Percentiles rank a stretch among this genome's conserved stretches.
Conservation (phyloP, 73 alveolate genomes). For the Blepharisma japonicum region DNA sequence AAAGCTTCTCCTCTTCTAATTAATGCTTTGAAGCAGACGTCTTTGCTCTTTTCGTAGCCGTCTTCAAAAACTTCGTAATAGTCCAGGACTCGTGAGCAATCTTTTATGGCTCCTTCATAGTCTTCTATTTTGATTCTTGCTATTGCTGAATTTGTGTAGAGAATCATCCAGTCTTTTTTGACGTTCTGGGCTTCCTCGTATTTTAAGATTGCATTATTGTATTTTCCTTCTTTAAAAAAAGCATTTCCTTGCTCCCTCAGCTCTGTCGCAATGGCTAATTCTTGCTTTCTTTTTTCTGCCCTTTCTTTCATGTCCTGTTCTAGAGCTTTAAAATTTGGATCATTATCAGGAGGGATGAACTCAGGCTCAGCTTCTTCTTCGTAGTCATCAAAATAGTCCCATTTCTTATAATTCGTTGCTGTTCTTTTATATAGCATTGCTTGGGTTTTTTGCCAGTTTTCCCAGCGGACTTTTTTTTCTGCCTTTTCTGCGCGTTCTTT, state of each 20-base stretch:
- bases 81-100: conserved; percentile 89
- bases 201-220: conserved; percentile 84
- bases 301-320: conserved; percentile 94
- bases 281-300: conserved; percentile 76
- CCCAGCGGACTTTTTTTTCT: conserved; percentile 90
- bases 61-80: conserved; percentile 95
- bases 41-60: conserved; percentile 77
- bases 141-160: conserved; percentile 95
- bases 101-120: conserved; percentile 86
- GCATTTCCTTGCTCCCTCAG: conserved; percentile 88
- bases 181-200: conserved; percentile 89
- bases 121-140: conserved; percentile 87
- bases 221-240: conserved; percentile 78
- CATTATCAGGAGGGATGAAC: conserved; percentile 95
- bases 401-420: conserved; percentile 90
- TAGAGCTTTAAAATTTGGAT: conserved; percentile 96
- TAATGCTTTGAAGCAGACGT: conserved; percentile 90
- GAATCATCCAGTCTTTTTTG: conserved; percentile 79
- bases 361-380: conserved; percentile 84
- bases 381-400: conserved; percentile 95
- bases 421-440: conserved; percentile 90
- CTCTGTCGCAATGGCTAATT: conserved; percentile 81
- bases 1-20: conserved; percentile 90
- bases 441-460: conserved; percentile 94
- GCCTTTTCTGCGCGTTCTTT: conserved; percentile 68